These are phyloP conservation scores for Talaromyces sp. DNA, from an alignment of 2,329 filamentous ascomycete species.

Conservation along the genomic window DNA sequence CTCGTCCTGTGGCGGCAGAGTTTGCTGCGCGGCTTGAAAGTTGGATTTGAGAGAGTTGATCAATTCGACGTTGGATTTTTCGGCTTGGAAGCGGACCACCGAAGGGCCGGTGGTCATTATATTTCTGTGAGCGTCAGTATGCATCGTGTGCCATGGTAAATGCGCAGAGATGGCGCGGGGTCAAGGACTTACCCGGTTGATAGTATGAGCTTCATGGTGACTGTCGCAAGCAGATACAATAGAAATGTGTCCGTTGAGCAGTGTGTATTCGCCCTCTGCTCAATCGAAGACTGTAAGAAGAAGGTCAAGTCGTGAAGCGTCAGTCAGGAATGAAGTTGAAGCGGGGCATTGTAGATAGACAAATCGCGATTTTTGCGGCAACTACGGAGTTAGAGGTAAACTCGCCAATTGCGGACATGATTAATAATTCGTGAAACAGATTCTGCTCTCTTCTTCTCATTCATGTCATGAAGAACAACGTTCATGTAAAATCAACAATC, in stretches of 20 bases:
- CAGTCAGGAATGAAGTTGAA: not conserved
- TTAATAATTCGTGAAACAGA: not conserved
- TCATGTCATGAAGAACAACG: not conserved
- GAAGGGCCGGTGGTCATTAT: slow-evolving; percentile 81
- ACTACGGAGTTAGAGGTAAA: not conserved
- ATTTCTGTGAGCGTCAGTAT: slow-evolving; percentile 57
- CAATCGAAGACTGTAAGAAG: not conserved
- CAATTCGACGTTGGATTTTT: slow-evolving; percentile 89
- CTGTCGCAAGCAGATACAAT: not conserved
- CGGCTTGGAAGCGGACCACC: slow-evolving; percentile 73
- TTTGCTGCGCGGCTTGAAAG: slow-evolving; percentile 69
- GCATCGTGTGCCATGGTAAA: not conserved
- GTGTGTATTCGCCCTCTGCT: too few relatives aligned
- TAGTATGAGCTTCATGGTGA: slow-evolving; percentile 69
- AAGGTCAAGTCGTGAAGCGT: not conserved
- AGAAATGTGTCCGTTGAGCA: too few relatives aligned
- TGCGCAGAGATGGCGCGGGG: not conserved
- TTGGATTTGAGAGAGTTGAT: slow-evolving; percentile 83
- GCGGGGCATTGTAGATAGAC: slow-evolving; percentile 4
- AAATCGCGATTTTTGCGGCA: not conserved
- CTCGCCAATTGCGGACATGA: not conserved
- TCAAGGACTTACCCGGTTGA: slow-evolving; percentile 70
- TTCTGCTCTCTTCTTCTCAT: not conserved
- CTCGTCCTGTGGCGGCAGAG: slow-evolving; percentile 37
- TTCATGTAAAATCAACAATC: too few relatives aligned